Evolutionary conservation across 1,139 yeast genomes (phyloP), one percentile per base, ranked within the genome.

Genomic region (Trichomonascaceae sp.): DNA sequence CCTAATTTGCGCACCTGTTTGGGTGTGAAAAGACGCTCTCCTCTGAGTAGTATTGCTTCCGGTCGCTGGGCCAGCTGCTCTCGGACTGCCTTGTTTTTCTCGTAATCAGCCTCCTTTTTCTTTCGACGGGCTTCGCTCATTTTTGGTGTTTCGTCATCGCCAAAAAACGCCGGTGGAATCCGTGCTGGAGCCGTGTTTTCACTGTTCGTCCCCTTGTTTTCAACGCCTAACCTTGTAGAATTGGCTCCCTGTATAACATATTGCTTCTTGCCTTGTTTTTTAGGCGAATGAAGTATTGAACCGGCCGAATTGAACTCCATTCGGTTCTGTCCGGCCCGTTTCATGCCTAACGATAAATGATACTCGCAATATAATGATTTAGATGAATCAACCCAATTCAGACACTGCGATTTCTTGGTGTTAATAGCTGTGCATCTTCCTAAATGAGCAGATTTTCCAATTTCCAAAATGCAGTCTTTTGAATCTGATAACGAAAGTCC

Each of bases 391-490:
- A 89, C 78, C 53, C 87, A 83, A 13, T 78, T 73, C 10, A 72
- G 72, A 69, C 98, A 91, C 3, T 68, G 64, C 0, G 70, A 65
- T 8, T 83, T 82, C 49, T 76, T 80, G 24, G 71, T 70, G 18
- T 70, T 67, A 0, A 74, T 64, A 1, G 81, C 77, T n/a, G 72
- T 67, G 67, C 99, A 93, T 54, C 74, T 74, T 0, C 88, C 95
- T 54, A 85, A 78, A 64, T 89, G 82, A 55, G 79, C 76, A n/a
- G 89, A 74, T 38, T 77, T 72, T 0, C 96, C 99, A 46, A 93
- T 75, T 62, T 87, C 95, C 17, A 90, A 56, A 2, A 91, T 71
- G 43, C 81, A 74, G 53, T 81, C 75, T 43, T 70, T 70, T 27
- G 75, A 75, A 53, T 79, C 80, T 49, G 74, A 77, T 2, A 89